Base-by-base conservation (phyloP, 352 stramenopile genomes). In the Phytophthora foliorum region DNA sequence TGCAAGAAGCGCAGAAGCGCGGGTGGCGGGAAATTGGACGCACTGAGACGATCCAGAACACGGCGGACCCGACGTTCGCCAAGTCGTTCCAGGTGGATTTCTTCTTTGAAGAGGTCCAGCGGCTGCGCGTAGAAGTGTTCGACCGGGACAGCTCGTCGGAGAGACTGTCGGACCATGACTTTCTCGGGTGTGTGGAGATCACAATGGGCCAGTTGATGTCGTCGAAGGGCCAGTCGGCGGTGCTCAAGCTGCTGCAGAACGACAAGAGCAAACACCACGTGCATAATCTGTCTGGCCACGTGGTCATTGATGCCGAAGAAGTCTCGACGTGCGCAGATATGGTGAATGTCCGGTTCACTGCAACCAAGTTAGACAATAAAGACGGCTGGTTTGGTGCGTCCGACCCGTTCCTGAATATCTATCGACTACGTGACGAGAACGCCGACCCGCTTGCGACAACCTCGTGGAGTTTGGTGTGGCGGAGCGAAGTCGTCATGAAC, bases 41-140 rank as follows among this genome's bases (percentile, higher is more conserved):
- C 60, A 96, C 88, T 4, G 88, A 96, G 71, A 92, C 89, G 4
- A 79, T 94, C 13, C 48, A 72, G 7, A 94, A 96, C 58, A 83
- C 75, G 4, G 57, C 84, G 9, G 78, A 91, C 54, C 88, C 88
- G 62, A 81, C 64, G 16, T 96, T 94, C 65, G 85, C 84, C 48
- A 90, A 76, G 25, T 78, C 78, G 7, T 84, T 96, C 44, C 73
- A 93, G 53, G 29, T 92, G 22, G 84, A 91, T 52, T 93, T 88
- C 55, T 90, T 88, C 62, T 93, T 93, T 57, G 86, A 93, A 59
- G 89, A 96, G 31, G 81, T 95, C 2, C 89, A 96, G 74, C 79
- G 82, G 11, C 63, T 96, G 36, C 72, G 85, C 21, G 68, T 96
- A 11, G 89, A 96, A 34, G 82, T 93, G 0, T 96, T 92, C 67